Base-by-base conservation (phyloP, 208 protist genomes). In the Wallacemonas sp. region DNA sequence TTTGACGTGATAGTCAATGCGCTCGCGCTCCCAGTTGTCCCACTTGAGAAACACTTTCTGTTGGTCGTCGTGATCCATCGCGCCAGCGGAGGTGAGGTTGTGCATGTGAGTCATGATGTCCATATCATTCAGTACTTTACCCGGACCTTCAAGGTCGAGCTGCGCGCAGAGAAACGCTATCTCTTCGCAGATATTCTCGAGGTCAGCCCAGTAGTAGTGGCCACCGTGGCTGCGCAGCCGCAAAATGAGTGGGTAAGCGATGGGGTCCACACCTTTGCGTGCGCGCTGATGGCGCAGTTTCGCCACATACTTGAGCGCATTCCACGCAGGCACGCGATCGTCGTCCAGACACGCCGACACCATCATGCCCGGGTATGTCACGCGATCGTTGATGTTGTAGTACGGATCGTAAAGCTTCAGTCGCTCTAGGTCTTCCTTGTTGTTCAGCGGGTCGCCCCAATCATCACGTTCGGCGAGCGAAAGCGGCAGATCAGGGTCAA, bases 401-500 rank as follows among this genome's bases (percentile, higher is more conserved):
- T 96, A 96, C 0, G 91, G 87, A 63, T 96, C 91, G 64, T 94
- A 96, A 29, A 77, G 69, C 50, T 84, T 79, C 30, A 96, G 66
- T 9, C 69, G 45, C 17, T 77, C 77, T 26, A 93, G 63, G 57
- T 96, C 91, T 8, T 70, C 60, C 32, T 78, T 76, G 48, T 34
- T 75, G 74, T 94, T 86, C 26, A 94, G 80, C 50, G 93, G 93
- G 71, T 97, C 96, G 22, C 95, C 95, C 94, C 96, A 98, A 67
- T 98, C 94, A 29, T 93, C 85, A n/a, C 85, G 92, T 63, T 98
- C 93, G 10, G 79, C 89, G 2, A 94, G 63, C 27, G 93, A 96
- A 15, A 98, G 80, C 17, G 95, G 93, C 8, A 98, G 73, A 46
- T 92, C 79, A 27, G 85, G 78, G 63, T 97, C 92, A 8, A 76